Conservation (phyloP, 148 eudicot species). For the Chenopodium suecicum region DNA sequence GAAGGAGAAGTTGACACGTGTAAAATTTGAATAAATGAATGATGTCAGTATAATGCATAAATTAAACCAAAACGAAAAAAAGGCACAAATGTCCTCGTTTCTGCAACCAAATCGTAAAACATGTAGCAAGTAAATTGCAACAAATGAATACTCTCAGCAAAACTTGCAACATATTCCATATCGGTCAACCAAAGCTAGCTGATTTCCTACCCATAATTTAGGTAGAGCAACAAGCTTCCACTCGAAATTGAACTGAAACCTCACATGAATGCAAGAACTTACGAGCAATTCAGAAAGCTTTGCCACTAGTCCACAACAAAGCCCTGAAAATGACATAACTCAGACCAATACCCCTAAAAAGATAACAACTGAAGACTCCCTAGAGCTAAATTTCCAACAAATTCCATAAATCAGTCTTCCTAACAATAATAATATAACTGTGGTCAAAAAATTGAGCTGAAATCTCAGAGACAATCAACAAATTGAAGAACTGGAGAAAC, state of each 20-base stretch:
- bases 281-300: not conserved
- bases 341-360: not conserved
- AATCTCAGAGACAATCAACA: not conserved
- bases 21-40: no score
- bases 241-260: not conserved
- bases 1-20: no score
- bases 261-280: not conserved
- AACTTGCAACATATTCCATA: not conserved
- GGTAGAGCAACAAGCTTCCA: not conserved
- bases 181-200: not conserved
- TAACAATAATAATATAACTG: not conserved
- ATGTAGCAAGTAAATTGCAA: not conserved
- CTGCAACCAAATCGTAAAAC: not conserved
- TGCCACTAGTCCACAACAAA: no score
- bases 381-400: not conserved
- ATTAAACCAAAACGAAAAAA: not conserved
- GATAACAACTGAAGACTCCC: not conserved
- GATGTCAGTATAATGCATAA: not conserved
- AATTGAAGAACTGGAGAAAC: no score
- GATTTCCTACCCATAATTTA: no score
- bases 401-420: not conserved
- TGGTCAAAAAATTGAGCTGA: not conserved
- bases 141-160: not conserved
- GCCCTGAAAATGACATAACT: no score
- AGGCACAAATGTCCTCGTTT: not conserved